These are phyloP conservation scores for Nothomitra cinnamomea DNA, from an alignment of 2,329 filamentous ascomycete genomes.

Conservation along the genomic window DNA sequence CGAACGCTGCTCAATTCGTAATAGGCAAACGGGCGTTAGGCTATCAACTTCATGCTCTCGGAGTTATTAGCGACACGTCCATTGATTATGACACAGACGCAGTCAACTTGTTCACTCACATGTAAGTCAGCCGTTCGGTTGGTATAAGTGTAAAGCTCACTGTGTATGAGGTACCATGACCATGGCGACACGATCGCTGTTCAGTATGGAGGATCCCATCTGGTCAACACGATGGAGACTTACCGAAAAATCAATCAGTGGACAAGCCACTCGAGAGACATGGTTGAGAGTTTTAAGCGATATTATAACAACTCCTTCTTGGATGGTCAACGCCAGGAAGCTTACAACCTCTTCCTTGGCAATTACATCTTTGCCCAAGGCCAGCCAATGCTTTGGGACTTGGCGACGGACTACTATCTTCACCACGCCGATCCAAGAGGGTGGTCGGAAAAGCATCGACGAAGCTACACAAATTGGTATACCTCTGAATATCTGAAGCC, in stretches of 20 bases:
- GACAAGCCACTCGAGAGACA: conserved; percentile 92
- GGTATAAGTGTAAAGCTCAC: not conserved
- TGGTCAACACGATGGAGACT: conserved; percentile 98
- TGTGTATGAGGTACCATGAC: conserved; percentile 44
- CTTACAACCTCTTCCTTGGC: conserved; percentile 91
- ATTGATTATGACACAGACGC: conserved; percentile 92
- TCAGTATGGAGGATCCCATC: conserved; percentile 90
- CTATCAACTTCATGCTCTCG: conserved; percentile 79
- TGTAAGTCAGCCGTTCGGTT: conserved; percentile 34
- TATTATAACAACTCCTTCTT: conserved; percentile 99
- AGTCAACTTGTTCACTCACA: conserved; percentile 89
- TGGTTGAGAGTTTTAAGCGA: conserved; percentile 97
- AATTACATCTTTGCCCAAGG: conserved; percentile 83
- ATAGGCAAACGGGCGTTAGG: conserved; percentile 90
- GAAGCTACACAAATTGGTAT: conserved; percentile 82
- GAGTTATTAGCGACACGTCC: conserved; percentile 60
- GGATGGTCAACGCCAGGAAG: conserved; percentile 93
- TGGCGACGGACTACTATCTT: conserved; percentile 87
- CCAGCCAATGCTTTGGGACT: conserved; percentile 92
- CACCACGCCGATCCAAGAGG: conserved; percentile 72
- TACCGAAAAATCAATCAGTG: conserved; percentile 98
- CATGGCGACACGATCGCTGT: conserved; percentile 96
- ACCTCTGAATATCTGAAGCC: conserved; percentile 54
- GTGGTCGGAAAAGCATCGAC: conserved; percentile 44
- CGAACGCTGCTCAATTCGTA: conserved; percentile 94